These are phyloP conservation scores for Sugiyamaella lignohabitans DNA, from an alignment of 805 yeast genomes.

Conservation along the genomic window DNA sequence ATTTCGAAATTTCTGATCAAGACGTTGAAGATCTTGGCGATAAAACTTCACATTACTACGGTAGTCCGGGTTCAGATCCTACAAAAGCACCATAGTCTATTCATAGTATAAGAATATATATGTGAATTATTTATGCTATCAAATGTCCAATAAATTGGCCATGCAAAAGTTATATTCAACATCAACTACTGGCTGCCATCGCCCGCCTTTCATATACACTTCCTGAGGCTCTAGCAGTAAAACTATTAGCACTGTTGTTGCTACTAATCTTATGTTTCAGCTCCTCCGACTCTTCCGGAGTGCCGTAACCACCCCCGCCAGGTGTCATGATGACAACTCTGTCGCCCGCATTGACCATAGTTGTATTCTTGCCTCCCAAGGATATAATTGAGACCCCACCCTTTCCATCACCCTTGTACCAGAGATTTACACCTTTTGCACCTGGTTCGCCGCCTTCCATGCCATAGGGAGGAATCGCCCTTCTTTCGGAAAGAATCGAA, in stretches of 20 bases:
- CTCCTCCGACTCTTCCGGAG: neutral
- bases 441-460: conserved; percentile 78
- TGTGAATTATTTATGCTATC: neutral
- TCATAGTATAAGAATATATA: no score
- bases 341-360: conserved; percentile 54
- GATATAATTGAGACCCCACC: conserved; percentile 27
- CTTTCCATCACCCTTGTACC: conserved; percentile 28
- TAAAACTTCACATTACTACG: conserved; percentile 17
- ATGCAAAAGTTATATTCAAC: no score
- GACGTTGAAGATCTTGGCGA: conserved; percentile 37
- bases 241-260: neutral
- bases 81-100: conserved; percentile 9
- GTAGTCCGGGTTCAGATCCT: conserved; percentile 13
- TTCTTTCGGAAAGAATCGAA: conserved; percentile 78
- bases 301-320: conserved; percentile 82
- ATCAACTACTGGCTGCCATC: neutral
- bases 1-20: conserved; percentile 39
- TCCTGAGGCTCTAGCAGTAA: conserved; percentile 18
- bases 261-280: neutral
- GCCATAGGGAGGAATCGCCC: conserved; percentile 83
- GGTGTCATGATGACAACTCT: conserved; percentile 65
- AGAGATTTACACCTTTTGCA: conserved; percentile 55
- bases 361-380: conserved; percentile 68
- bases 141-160: neutral
- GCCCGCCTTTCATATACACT: conserved; percentile 12